phyloP scores from a whole-genome alignment of 306 rosid species.

The Sphenostylis stenocarpa region DNA sequence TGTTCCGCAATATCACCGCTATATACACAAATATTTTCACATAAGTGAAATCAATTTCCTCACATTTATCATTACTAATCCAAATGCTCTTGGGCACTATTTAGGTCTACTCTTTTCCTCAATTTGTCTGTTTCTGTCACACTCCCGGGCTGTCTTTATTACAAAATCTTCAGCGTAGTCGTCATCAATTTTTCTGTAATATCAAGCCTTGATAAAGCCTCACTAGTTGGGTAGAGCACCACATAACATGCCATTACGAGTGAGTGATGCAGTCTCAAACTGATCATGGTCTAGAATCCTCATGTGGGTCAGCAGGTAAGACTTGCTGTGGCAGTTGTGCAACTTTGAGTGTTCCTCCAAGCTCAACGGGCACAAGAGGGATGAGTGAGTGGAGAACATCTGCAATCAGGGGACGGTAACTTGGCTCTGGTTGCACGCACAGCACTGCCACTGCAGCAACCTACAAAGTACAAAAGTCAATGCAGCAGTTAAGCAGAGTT shows the following conservation, averaged over 20 bases:
- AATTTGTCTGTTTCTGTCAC: constrained; percentile 19
- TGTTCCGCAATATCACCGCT: constrained; percentile 27
- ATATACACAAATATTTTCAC: constrained; percentile 36
- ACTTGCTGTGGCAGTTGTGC: constrained; percentile 44
- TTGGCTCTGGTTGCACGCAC: constrained; percentile 97
- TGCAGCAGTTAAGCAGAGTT: neutral
- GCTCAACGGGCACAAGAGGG: constrained; percentile 87
- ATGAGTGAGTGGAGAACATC: constrained; percentile 94
- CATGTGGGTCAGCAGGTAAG: neutral
- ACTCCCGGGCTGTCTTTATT: neutral
- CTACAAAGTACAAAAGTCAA: constrained; percentile 39
- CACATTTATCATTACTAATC: constrained; percentile 38
- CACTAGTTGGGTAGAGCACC: constrained; percentile 18
- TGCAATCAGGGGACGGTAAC: constrained; percentile 90
- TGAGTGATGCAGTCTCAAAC: neutral
- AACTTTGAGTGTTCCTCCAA: constrained; percentile 84
- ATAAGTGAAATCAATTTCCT: constrained; percentile 22
- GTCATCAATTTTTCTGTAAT: constrained; percentile 1
- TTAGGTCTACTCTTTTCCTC: constrained; percentile 18
- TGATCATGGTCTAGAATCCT: constrained; percentile 39
- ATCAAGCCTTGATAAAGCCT: neutral
- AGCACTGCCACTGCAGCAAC: constrained; percentile 96
- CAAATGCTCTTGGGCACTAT: constrained; percentile 13
- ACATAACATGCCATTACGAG: constrained; percentile 13
- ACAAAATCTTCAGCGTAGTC: constrained; percentile 6